phyloP scores from a whole-genome alignment of 2,329 filamentous ascomycete species.

The Diaporthe australafricana region DNA sequence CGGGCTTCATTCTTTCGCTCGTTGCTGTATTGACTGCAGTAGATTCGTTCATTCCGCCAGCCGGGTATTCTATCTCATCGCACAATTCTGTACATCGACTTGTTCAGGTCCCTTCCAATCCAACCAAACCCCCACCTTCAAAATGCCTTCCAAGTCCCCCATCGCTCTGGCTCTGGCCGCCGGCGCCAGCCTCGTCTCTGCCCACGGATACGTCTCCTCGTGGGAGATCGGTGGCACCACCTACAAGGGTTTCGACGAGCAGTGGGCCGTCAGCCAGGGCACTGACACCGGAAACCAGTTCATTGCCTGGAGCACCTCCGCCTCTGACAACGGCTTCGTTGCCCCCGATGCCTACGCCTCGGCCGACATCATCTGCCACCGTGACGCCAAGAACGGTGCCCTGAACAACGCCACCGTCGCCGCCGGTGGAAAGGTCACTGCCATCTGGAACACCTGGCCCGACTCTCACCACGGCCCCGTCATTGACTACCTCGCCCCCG shows the following conservation, averaged over 20 bases:
- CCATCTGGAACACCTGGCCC: slow-evolving; percentile 54
- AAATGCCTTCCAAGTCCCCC: slow-evolving; percentile 35
- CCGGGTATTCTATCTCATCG: slow-evolving; percentile 29
- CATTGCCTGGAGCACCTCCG: slow-evolving; percentile 35
- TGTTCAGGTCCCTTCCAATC: slow-evolving; percentile 30
- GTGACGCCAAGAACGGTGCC: slow-evolving; percentile 46
- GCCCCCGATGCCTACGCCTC: slow-evolving; percentile 49
- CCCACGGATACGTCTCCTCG: slow-evolving; percentile 48
- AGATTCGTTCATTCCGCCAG: slow-evolving; percentile 35
- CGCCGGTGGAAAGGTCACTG: slow-evolving; percentile 50
- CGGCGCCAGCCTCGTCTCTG: slow-evolving; percentile 41
- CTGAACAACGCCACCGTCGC: slow-evolving; percentile 47
- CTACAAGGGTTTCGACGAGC: slow-evolving; percentile 41
- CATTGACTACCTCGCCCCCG: slow-evolving; percentile 72
- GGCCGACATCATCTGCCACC: slow-evolving; percentile 53
- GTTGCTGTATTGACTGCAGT: slow-evolving; percentile 38
- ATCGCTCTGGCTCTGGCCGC: slow-evolving; percentile 34
- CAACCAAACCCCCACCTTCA: background rate
- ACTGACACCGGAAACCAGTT: slow-evolving; percentile 36
- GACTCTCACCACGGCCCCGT: slow-evolving; percentile 62
- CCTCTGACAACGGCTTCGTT: slow-evolving; percentile 55
- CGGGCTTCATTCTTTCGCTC: slow-evolving; percentile 36
- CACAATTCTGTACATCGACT: slow-evolving; percentile 24
- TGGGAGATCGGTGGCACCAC: slow-evolving; percentile 45
- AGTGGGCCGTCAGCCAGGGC: slow-evolving; percentile 31